phyloP scores from a whole-genome alignment of 106 monocot species.

The Dendrobium huoshanense region DNA sequence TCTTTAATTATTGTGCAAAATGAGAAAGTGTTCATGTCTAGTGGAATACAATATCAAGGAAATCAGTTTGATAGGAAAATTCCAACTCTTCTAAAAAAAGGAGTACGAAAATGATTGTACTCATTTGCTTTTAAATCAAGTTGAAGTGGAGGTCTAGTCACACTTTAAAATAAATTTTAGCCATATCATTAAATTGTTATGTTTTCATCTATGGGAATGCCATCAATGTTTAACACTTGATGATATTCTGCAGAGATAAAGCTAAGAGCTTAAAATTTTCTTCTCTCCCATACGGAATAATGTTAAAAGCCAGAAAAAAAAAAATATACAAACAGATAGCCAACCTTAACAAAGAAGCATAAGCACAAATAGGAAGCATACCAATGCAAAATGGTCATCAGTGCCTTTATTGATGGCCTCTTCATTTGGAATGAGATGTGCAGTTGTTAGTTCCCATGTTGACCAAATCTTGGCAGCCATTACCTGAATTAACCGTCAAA shows the following conservation, averaged over 20 bases:
- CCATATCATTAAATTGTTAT: neutral
- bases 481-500: conserved; percentile 28
- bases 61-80: neutral
- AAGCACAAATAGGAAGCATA: conserved; percentile 10
- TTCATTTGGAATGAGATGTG: conserved; percentile 87
- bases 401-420: conserved; percentile 74
- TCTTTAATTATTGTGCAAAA: neutral
- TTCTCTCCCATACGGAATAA: neutral
- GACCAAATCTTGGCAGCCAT: conserved; percentile 92
- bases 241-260: neutral
- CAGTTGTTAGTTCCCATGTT: conserved; percentile 88
- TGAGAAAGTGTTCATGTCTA: neutral
- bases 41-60: neutral
- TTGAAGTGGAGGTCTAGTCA: too few species aligned
- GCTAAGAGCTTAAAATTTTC: neutral
- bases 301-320: neutral
- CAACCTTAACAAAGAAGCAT: neutral
- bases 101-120: neutral
- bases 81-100: neutral
- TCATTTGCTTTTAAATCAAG: too few species aligned
- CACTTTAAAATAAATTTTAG: too few species aligned
- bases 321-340: neutral
- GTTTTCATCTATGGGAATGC: neutral
- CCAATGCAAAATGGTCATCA: conserved; percentile 81
- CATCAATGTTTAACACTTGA: neutral